phyloP scores from a whole-genome alignment of 768 basidiomycete species.

The Neoboletus subvelutipes region DNA sequence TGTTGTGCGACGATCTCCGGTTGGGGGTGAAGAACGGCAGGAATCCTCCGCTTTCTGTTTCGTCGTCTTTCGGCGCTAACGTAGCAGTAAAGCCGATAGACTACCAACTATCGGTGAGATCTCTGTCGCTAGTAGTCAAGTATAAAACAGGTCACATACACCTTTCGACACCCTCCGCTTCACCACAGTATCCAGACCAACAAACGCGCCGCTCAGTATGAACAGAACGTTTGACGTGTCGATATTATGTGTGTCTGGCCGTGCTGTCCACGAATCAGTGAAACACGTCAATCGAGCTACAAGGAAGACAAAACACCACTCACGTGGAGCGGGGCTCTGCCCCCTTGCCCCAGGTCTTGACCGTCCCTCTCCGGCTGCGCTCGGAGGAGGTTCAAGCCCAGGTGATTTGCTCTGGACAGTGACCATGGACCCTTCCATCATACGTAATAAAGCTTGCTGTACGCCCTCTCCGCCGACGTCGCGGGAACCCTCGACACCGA shows the following conservation, averaged over 20 bases:
- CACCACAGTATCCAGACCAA: constrained; percentile 83
- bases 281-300: neutral
- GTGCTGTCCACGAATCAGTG: constrained; percentile 37
- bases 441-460: constrained; percentile 86
- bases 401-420: constrained; percentile 76
- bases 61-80: constrained; percentile 40
- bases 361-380: constrained; percentile 44
- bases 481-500: constrained; percentile 66
- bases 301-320: constrained; percentile 1
- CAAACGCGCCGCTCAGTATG: constrained; percentile 92
- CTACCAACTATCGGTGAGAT: constrained; percentile 38
- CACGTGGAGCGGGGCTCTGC: constrained; percentile 35
- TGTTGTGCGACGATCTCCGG: constrained; percentile 48
- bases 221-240: constrained; percentile 94
- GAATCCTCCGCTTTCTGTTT: constrained; percentile 35
- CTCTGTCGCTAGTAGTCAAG: neutral
- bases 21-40: constrained; percentile 82
- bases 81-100: constrained; percentile 85
- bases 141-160: constrained; percentile 45
- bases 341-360: constrained; percentile 51
- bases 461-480: constrained; percentile 97
- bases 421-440: constrained; percentile 91
- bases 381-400: constrained; percentile 44
- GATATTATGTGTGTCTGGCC: constrained; percentile 69
- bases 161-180: constrained; percentile 81